These are phyloP conservation scores for Hypoxylon sp. DNA, from an alignment of 2,329 filamentous ascomycete species.

Conservation along the genomic window DNA sequence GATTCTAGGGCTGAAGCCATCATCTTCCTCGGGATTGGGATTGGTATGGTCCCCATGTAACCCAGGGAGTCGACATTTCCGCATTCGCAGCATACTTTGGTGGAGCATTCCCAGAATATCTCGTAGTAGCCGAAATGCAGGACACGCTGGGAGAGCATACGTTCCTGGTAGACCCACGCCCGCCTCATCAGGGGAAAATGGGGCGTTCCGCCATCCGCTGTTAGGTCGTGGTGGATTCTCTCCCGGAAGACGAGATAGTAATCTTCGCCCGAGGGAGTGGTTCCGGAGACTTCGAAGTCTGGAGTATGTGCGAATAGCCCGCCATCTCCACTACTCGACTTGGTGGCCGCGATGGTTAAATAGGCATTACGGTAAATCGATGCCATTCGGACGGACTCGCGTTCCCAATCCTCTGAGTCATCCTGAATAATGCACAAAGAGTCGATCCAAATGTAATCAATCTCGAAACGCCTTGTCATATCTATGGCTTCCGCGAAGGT, in stretches of 20 bases:
- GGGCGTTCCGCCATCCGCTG: background rate
- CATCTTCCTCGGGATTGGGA: conserved; percentile 3
- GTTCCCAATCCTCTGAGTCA: conserved; percentile 27
- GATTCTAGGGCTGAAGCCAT: conserved; percentile 1
- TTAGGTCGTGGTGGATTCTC: conserved; percentile 17
- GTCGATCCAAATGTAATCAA: conserved; percentile 39
- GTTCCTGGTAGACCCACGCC: conserved; percentile 35
- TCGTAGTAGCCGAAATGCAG: conserved; percentile 30
- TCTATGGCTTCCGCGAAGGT: conserved; percentile 16
- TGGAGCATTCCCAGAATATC: conserved; percentile 31
- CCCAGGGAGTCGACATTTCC: conserved; percentile 1
- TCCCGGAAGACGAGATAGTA: conserved; percentile 7
- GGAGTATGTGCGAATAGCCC: conserved; percentile 13
- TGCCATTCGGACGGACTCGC: conserved; percentile 40
- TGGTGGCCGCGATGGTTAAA: conserved; percentile 36
- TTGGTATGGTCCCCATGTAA: background rate
- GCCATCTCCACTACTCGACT: conserved; percentile 18
- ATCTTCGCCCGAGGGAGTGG: conserved; percentile 4
- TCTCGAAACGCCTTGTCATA: conserved; percentile 19
- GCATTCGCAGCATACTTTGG: conserved; percentile 3
- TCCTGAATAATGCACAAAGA: conserved; percentile 38
- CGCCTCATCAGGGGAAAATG: conserved; percentile 25
- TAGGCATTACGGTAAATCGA: conserved; percentile 43
- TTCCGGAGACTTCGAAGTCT: conserved; percentile 7
- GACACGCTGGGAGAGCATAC: conserved; percentile 23